Base-by-base conservation (phyloP, 2,329 filamentous ascomycete genomes). In the Fusarium globosum region DNA sequence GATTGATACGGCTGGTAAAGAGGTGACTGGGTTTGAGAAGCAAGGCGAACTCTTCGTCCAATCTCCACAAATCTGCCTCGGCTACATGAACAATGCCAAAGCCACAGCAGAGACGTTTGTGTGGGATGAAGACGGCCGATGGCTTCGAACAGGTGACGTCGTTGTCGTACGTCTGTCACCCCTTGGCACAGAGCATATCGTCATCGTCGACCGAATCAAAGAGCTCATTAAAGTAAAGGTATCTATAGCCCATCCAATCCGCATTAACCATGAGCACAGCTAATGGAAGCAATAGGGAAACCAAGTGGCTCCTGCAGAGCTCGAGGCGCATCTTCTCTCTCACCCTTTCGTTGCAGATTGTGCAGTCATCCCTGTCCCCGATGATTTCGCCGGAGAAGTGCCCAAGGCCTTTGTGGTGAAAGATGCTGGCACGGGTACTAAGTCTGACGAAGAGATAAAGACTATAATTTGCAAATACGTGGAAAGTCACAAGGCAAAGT, bases 171-270 rank as follows among this genome's bases (percentile, higher is more conserved):
- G 48, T 6, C 48, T 33, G 7, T 51, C 48, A 7, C 48, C 48
- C 11, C 48, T 51, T 20, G 30, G 48, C 6, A 15, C n/a, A 20
- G 48, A 51, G n/a, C 48, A 51, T 12, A 6, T 51, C 6, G 48
- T 23, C 6, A 35, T 51, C 8, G 48, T 51, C 16, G 48, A 51
- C 30, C 16, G 48, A 35, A 51, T 51, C 6, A 51, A 35, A 8
- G 48, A 51, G 6, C 48, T 51, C 4, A 51, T 51, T 8, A 51
- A 51, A 51, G 30, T 35, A 0, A 51, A 51, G 48, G 48, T 51
- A 23, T 23, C 2, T 4, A 6, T 1, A 20, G 16, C 5, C 4
- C 1, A 7, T 11, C 5, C 0, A 1, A 14, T n/a, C 4, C 21
- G 4, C 6, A 2, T 33, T 49, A 1, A 9, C 2, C 11, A 6